Evolutionary conservation across 768 basidiomycete species (phyloP), one percentile per base, ranked within the genome.

Genomic region (Tephrocybe sp.): DNA sequence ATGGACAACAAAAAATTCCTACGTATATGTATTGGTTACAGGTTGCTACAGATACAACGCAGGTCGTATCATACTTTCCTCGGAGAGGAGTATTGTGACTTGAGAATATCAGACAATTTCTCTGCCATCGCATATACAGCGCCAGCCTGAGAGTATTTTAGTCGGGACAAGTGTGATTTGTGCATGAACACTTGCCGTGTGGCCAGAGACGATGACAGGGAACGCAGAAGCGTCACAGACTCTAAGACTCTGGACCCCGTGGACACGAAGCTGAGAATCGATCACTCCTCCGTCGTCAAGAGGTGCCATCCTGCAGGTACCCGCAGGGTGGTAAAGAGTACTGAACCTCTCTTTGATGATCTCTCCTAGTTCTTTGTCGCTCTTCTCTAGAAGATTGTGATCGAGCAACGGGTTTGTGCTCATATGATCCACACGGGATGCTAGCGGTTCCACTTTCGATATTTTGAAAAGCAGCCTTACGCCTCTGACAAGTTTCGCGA

Each of bases 161-260:
- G 56, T 5, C 58, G 37, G 22, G 35, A 22, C 9, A 44, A 44
- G 11, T 19, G 40, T 15, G 42, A 25, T 18, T 27, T 31, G 11
- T 9, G 16, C 16, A 25, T n/a, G 46, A 21, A 47, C 19, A 63
- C 73, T 54, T 44, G 72, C 75, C 53, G 74, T 74, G 63, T 78
- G 76, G 1, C 76, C 76, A 49, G 77, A 77, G 5, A 76, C 59
- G 46, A 75, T 76, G 30, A 48, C 64, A 8, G 77, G 77, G 57
- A 75, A 77, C 5, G 75, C 64, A 30, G 75, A 76, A 16, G 76
- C 76, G 62, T 79, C 78, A 40, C 74, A 77, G 13, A 78, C 70
- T 31, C 75, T 63, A 51, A 79, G 54, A 1, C 72, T 71, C 19
- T 69, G 55, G 7, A 79, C 51, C 9, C 75, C 75, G 54, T 72